Base-by-base conservation (phyloP, 192 early-diverging fungal species). In the Coemansia sp. region DNA sequence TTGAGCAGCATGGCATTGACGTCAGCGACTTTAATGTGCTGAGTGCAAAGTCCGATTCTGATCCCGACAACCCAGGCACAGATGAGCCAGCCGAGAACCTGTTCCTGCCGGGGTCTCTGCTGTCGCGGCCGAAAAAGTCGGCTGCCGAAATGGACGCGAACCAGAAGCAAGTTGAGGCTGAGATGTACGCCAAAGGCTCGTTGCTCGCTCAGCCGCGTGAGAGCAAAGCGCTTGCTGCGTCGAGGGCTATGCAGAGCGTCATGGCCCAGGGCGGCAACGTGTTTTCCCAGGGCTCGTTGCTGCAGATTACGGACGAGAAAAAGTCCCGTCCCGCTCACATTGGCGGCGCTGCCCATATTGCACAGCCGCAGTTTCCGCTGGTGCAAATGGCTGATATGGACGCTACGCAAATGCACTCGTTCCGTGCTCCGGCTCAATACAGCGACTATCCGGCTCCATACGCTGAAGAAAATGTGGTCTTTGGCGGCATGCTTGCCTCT, bases 211-310 rank as follows among this genome's bases (percentile, higher is more conserved):
- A 79, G 67, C 66, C 76, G 35, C 66, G 76, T 32, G 76, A 73
- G 64, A 79, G 76, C 67, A 79, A 79, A 24, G 76, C 76, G 23
- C 54, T 79, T 45, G 71, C 71, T n/a, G 76, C 76, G 21, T 79
- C 76, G 61, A 66, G 76, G 15, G 76, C 76, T 4, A 79, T 79
- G 67, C 76, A 79, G 67, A 67, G 54, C 57, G 52, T 73, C 9
- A 69, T 79, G 76, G 76, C 70, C 0, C 70, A 79, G 12, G 45
- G 70, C 38, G 76, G 76, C 47, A 72, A 79, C 32, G 76, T 79
- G 51, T 79, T 79, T 56, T 63, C 76, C n/a, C 76, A 79, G 24
- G 71, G 70, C 21, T 73, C 76, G 22, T 63, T 79, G 64, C 67
- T 79, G 23, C 70, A 70, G 39, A 60, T 79, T 48, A 66, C 56